Evolutionary conservation across 495 filamentous ascomycete species (phyloP).

Genomic region (Amniculicola lignicola): DNA sequence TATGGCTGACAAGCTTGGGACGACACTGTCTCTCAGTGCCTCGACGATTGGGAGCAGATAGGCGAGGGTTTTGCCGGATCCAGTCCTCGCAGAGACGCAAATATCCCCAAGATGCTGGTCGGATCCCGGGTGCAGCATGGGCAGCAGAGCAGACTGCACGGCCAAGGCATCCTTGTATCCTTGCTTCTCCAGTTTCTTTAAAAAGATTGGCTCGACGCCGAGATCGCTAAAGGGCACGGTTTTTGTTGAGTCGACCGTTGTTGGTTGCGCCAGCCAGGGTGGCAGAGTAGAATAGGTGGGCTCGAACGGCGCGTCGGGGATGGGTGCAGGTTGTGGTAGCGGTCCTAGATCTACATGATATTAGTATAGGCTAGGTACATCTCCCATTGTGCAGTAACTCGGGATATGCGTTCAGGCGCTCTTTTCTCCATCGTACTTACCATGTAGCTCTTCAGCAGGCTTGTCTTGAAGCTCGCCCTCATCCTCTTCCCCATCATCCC

Average conservation of each 20-base stretch:
- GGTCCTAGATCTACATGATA: slow-evolving; percentile 55
- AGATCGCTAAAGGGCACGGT: slow-evolving; percentile 61
- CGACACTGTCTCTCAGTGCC: slow-evolving; percentile 56
- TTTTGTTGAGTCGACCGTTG: slow-evolving; percentile 57
- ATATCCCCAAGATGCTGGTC: slow-evolving; percentile 65
- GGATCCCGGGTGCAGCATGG: slow-evolving; percentile 63
- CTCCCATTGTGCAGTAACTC: no score
- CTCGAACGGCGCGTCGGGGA: slow-evolving; percentile 50
- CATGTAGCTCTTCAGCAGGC: slow-evolving; percentile 54
- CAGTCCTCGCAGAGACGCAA: slow-evolving; percentile 83
- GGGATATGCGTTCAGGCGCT: no score
- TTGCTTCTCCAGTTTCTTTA: slow-evolving; percentile 60
- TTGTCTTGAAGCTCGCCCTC: slow-evolving; percentile 20
- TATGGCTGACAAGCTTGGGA: slow-evolving; percentile 66
- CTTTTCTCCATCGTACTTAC: slow-evolving; percentile 37
- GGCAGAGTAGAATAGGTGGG: slow-evolving; percentile 58
- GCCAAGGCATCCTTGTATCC: slow-evolving; percentile 76
- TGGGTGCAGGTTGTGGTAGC: slow-evolving; percentile 69
- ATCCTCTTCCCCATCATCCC: not conserved
- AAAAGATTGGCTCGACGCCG: slow-evolving; percentile 52
- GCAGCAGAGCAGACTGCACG: slow-evolving; percentile 77
- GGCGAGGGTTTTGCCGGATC: slow-evolving; percentile 89
- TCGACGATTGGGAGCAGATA: slow-evolving; percentile 85
- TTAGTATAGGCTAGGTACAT: slow-evolving; percentile 4
- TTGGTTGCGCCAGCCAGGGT: slow-evolving; percentile 72